Conservation (phyloP, 495 filamentous ascomycete species). For the Massariosphaeria phaeospora region DNA sequence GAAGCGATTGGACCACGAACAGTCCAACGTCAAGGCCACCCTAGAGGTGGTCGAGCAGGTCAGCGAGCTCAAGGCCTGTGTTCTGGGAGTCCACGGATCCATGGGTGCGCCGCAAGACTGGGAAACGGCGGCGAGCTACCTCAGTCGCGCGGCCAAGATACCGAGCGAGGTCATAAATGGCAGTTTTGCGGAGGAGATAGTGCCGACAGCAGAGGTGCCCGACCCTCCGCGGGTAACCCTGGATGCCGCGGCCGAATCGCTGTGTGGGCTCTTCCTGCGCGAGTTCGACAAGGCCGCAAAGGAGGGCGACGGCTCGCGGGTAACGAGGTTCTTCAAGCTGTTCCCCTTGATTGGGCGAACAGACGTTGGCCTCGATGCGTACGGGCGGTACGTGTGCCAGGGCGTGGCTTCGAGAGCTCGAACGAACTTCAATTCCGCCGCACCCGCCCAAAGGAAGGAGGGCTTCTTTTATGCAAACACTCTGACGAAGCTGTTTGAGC, state of each 20-base stretch:
- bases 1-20: conserved; percentile 79
- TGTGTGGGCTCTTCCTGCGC: conserved; percentile 83
- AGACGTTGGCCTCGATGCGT: conserved; percentile 86
- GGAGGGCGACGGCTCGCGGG: conserved; percentile 75
- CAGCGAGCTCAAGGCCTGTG: conserved; percentile 89
- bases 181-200: conserved; percentile 85
- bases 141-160: conserved; percentile 74
- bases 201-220: conserved; percentile 91
- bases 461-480: conserved; percentile 89
- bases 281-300: conserved; percentile 92
- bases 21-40: conserved; percentile 82
- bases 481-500: conserved; percentile 88
- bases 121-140: conserved; percentile 90
- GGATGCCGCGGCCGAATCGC: conserved; percentile 74
- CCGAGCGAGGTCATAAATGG: conserved; percentile 73
- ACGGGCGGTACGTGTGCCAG: conserved; percentile 90
- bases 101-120: conserved; percentile 99
- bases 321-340: conserved; percentile 95
- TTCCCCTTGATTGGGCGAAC: conserved; percentile 91
- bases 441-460: conserved; percentile 56
- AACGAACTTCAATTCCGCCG: conserved; percentile 59
- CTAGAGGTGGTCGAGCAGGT: conserved; percentile 93
- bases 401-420: conserved; percentile 82
- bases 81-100: conserved; percentile 87
- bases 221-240: conserved; percentile 85